Evolutionary conservation across 2,329 filamentous ascomycete genomes (phyloP).

Genomic region (Hawksworthiomyces lignivorus): DNA sequence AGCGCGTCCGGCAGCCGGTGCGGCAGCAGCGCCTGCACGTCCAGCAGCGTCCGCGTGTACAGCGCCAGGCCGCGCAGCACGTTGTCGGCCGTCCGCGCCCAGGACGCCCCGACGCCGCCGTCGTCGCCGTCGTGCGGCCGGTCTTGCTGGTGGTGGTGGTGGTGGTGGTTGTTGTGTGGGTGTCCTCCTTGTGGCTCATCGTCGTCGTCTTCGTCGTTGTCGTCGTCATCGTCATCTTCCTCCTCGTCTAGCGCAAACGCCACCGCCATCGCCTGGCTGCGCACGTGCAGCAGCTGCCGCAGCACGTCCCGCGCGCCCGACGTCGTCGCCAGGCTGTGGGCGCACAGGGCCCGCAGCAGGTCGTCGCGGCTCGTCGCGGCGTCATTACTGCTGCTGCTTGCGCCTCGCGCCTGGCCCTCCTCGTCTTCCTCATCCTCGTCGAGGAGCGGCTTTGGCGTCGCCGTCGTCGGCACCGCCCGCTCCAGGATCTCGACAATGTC

Average conservation of each 20-base stretch:
- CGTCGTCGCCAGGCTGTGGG: slow-evolving; percentile 74
- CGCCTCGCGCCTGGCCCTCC: no score
- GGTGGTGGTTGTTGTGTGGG: background rate
- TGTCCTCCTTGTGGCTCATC: no score
- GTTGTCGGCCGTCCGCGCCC: slow-evolving; percentile 27
- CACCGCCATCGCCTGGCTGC: slow-evolving; percentile 59
- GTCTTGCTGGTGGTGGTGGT: background rate
- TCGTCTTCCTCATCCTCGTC: background rate
- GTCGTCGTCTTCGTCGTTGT: slow-evolving; percentile 8
- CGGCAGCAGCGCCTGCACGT: slow-evolving; percentile 67
- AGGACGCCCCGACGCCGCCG: no score
- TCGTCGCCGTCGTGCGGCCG: slow-evolving; percentile 21
- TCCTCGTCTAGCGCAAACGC: slow-evolving; percentile 46
- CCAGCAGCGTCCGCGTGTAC: slow-evolving; percentile 63
- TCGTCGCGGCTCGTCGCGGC: slow-evolving; percentile 27
- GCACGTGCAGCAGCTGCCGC: slow-evolving; percentile 66
- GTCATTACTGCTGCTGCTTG: background rate
- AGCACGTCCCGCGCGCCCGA: slow-evolving; percentile 74
- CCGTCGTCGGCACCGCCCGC: slow-evolving; percentile 6
- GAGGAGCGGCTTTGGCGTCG: background rate
- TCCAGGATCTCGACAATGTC: slow-evolving; percentile 56
- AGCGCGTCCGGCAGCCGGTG: slow-evolving; percentile 63
- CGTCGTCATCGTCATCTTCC: slow-evolving; percentile 32
- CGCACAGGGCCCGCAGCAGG: slow-evolving; percentile 67
- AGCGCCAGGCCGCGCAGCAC: slow-evolving; percentile 61